These are phyloP conservation scores for Ambrosiella cleistominuta DNA, from an alignment of 2,329 filamentous ascomycete species.

Conservation along the genomic window DNA sequence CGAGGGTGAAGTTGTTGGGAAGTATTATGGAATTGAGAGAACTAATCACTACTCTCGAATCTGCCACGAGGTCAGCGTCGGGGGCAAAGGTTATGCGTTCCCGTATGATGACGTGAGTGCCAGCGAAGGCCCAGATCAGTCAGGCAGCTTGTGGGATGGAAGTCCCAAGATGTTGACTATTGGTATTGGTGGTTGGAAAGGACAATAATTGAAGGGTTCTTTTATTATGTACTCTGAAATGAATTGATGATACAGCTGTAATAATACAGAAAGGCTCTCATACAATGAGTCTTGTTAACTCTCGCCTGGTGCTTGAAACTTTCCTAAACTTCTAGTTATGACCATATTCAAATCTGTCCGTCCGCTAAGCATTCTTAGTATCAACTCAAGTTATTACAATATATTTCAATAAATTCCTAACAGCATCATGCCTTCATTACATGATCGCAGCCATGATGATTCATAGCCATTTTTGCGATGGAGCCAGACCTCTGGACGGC, in stretches of 20 bases:
- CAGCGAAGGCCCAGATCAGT: conserved; percentile 37
- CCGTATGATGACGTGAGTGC: conserved; percentile 53
- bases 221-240: neutral
- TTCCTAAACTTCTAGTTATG: too few species aligned
- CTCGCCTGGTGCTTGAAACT: too few species aligned
- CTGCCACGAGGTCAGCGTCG: conserved; percentile 41
- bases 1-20: conserved; percentile 27
- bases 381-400: too few species aligned
- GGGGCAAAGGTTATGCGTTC: conserved; percentile 49
- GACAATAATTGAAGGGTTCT: neutral
- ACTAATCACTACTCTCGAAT: conserved; percentile 54
- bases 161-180: conserved; percentile 38
- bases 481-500: too few species aligned
- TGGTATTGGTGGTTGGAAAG: conserved; percentile 30
- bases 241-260: neutral
- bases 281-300: too few species aligned
- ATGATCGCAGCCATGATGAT: too few species aligned
- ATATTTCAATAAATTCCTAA: too few species aligned
- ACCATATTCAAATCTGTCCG: too few species aligned
- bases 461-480: too few species aligned
- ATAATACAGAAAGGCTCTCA: too few species aligned
- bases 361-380: too few species aligned
- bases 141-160: conserved; percentile 41
- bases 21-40: conserved; percentile 34
- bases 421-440: too few species aligned